These are phyloP conservation scores for Dichotomopilus funicola DNA, from an alignment of 2,329 filamentous ascomycete genomes.

Conservation along the genomic window DNA sequence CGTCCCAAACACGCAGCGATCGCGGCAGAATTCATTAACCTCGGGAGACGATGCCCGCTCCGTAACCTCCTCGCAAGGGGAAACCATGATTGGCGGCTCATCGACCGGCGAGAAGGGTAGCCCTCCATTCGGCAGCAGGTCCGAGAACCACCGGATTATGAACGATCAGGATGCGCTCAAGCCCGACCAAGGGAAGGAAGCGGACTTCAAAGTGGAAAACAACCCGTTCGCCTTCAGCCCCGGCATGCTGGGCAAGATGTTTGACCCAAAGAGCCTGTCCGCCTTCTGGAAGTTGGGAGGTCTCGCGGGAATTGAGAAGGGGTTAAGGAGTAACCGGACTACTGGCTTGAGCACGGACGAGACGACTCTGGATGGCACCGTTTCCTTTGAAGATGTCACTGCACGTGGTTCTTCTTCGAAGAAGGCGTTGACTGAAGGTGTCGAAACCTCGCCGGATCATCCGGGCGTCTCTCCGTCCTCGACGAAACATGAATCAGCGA, in stretches of 20 bases:
- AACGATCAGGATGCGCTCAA: slow-evolving; percentile 62
- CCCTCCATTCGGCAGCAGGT: slow-evolving; percentile 28
- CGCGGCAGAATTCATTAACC: slow-evolving; percentile 63
- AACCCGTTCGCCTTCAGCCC: slow-evolving; percentile 83
- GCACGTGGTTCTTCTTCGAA: slow-evolving; percentile 18
- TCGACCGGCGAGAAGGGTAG: slow-evolving; percentile 38
- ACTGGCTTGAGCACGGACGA: slow-evolving; percentile 76
- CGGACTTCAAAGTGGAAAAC: slow-evolving; percentile 66
- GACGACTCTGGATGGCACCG: slow-evolving; percentile 51
- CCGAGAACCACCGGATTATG: slow-evolving; percentile 50
- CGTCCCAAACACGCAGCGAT: slow-evolving; percentile 55
- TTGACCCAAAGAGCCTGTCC: slow-evolving; percentile 79
- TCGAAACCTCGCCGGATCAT: slow-evolving; percentile 14
- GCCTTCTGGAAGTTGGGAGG: slow-evolving; percentile 80
- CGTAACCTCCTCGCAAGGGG: slow-evolving; percentile 51
- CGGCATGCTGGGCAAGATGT: slow-evolving; percentile 77
- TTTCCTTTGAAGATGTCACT: slow-evolving; percentile 68
- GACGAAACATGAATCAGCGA: slow-evolving; percentile 12
- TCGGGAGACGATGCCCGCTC: slow-evolving; percentile 57
- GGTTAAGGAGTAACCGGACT: slow-evolving; percentile 64
- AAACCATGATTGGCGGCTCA: slow-evolving; percentile 51
- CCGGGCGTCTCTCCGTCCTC: slow-evolving; percentile 1
- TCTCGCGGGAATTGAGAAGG: slow-evolving; percentile 68
- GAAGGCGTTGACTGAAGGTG: slow-evolving; percentile 29
- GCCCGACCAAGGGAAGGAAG: slow-evolving; percentile 69